Evolutionary conservation across 2,329 filamentous ascomycete genomes (phyloP).

Genomic region (Metarhizium anisopliae): DNA sequence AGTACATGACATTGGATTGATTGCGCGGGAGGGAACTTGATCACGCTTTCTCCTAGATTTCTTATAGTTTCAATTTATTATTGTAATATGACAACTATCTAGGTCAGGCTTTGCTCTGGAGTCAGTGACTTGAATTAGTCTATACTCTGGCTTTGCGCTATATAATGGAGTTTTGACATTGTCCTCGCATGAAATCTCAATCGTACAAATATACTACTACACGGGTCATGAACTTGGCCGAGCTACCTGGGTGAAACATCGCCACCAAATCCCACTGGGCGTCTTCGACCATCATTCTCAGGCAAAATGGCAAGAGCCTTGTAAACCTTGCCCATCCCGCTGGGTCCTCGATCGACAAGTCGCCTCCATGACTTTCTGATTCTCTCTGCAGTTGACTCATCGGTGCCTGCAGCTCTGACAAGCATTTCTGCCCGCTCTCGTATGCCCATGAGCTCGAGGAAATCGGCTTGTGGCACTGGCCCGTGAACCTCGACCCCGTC

Average conservation of each 20-base stretch:
- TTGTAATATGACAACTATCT: neutral
- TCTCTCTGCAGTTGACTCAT: constrained; percentile 42
- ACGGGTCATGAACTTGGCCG: neutral
- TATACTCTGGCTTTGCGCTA: neutral
- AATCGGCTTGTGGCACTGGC: constrained; percentile 76
- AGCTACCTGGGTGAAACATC: constrained; percentile 30
- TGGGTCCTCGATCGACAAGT: constrained; percentile 71
- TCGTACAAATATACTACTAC: neutral
- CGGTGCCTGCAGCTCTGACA: constrained; percentile 33
- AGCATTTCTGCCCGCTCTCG: constrained; percentile 65
- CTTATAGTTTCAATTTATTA: constrained; percentile 1
- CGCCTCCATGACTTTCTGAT: constrained; percentile 71
- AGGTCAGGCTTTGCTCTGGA: neutral
- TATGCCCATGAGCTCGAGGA: constrained; percentile 76
- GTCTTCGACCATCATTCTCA: constrained; percentile 61
- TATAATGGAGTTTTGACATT: no score
- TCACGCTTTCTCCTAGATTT: neutral
- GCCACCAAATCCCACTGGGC: constrained; percentile 89
- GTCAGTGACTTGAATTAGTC: neutral
- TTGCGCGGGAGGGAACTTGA: neutral
- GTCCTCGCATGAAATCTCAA: neutral
- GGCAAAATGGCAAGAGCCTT: constrained; percentile 89
- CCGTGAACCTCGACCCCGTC: constrained; percentile 85
- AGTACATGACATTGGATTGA: neutral
- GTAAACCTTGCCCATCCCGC: constrained; percentile 91